These are phyloP conservation scores for Bryoerythrophyllum caledonicum DNA, from an alignment of 225 moss, liverwort and hornwort species.

Conservation along the genomic window DNA sequence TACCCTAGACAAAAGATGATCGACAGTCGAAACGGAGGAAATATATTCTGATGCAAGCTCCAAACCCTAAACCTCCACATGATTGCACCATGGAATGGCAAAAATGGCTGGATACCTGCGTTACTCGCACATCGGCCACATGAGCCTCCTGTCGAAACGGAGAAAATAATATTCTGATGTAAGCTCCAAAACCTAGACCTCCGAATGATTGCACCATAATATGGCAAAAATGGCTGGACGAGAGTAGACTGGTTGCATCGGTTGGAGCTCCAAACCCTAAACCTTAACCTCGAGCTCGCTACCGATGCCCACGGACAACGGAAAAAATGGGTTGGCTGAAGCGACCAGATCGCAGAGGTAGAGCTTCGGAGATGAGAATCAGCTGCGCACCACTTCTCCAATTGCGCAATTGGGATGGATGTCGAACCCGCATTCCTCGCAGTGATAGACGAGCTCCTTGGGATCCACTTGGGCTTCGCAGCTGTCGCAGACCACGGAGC, in stretches of 20 bases:
- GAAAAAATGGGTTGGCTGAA: conserved; percentile 9
- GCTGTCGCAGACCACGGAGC: conserved; percentile 39
- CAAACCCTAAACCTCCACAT: background rate
- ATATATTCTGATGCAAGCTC: background rate
- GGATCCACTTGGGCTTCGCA: conserved; percentile 40
- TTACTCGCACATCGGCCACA: too few relatives aligned
- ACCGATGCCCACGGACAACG: background rate
- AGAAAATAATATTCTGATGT: too few relatives aligned
- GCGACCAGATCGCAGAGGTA: conserved; percentile 15
- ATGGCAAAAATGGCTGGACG: too few relatives aligned
- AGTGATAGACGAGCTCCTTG: conserved; percentile 54
- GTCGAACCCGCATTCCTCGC: conserved; percentile 59
- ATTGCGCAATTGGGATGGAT: conserved; percentile 54
- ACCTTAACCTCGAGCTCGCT: conserved; percentile 2
- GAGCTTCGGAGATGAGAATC: background rate
- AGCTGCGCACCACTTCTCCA: conserved; percentile 46
- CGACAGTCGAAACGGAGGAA: background rate
- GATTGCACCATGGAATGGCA: too few relatives aligned
- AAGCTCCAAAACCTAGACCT: background rate
- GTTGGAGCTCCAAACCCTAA: background rate
- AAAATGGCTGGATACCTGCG: too few relatives aligned
- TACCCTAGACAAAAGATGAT: conserved; percentile 20
- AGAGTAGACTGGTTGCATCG: too few relatives aligned
- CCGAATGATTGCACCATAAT: background rate
- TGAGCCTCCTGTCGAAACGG: too few relatives aligned